A percentile compares a stretch with the other conserved stretches of the same genome.
phyloP scores from a whole-genome alignment of 768 basidiomycete genomes.

The Lentinula boryana region DNA sequence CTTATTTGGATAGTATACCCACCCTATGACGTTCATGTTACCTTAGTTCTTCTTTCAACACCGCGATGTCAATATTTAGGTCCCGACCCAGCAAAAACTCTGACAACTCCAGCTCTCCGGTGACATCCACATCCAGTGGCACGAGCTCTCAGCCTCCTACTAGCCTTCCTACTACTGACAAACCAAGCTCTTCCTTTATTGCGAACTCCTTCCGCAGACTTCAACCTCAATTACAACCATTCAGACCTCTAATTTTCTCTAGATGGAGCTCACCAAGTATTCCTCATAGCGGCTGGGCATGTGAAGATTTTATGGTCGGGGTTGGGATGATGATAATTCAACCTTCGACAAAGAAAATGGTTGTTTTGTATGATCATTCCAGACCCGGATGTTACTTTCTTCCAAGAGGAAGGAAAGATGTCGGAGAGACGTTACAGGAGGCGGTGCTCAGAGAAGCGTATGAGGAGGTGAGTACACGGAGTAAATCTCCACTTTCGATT shows the following conservation, averaged over 20 bases:
- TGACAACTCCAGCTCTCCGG: background rate
- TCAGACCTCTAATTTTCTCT: background rate
- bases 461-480: constrained; percentile 45
- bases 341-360: constrained; percentile 46
- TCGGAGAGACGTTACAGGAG: constrained; percentile 55
- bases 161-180: background rate
- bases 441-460: constrained; percentile 59
- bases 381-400: constrained; percentile 44
- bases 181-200: background rate
- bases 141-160: background rate
- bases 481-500: background rate
- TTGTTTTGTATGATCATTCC: constrained; percentile 38
- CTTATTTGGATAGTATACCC: background rate
- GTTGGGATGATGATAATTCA: constrained; percentile 63
- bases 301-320: constrained; percentile 49
- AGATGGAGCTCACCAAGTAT: background rate
- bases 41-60: background rate
- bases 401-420: constrained; percentile 61
- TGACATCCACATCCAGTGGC: background rate
- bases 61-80: background rate
- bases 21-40: background rate
- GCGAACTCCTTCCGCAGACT: background rate
- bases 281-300: constrained; percentile 27
- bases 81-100: background rate
- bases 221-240: background rate